Conservation (phyloP, 164 flowering plant species). For the Magnolia kwangsiensis region DNA sequence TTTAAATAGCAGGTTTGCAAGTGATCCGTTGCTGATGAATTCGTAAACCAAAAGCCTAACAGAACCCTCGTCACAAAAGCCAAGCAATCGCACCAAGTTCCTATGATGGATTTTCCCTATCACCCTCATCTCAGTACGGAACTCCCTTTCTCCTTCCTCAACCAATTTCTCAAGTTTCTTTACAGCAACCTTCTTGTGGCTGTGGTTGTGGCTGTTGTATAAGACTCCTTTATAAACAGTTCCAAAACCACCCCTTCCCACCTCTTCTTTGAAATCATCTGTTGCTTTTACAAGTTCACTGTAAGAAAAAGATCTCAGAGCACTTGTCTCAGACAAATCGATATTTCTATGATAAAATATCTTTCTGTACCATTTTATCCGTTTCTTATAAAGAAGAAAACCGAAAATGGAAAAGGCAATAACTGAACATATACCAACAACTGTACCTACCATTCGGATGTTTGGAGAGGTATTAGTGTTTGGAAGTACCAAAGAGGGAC, state of each 20-base stretch:
- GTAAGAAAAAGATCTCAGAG: background rate
- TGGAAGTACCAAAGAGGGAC: too few relatives aligned
- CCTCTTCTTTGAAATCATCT: background rate
- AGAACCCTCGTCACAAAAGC: conserved; percentile 6
- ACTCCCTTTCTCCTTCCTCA: background rate
- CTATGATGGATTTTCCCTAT: conserved; percentile 3
- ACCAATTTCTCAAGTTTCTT: background rate
- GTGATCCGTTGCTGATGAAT: background rate
- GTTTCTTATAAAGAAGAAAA: background rate
- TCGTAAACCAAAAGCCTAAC: background rate
- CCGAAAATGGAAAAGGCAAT: background rate
- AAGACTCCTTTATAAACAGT: background rate
- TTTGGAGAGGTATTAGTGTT: too few relatives aligned
- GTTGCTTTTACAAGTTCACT: background rate
- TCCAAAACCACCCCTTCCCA: background rate
- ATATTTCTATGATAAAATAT: too few relatives aligned
- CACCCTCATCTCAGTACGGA: background rate
- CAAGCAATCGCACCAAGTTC: background rate
- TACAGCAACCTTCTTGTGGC: background rate
- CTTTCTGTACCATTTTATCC: background rate
- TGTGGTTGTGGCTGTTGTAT: background rate
- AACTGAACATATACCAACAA: background rate
- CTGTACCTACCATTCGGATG: background rate
- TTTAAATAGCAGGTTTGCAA: background rate
- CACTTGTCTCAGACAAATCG: background rate